Conservation (phyloP, 106 monocot species). For the Xerophyta viscosa region DNA sequence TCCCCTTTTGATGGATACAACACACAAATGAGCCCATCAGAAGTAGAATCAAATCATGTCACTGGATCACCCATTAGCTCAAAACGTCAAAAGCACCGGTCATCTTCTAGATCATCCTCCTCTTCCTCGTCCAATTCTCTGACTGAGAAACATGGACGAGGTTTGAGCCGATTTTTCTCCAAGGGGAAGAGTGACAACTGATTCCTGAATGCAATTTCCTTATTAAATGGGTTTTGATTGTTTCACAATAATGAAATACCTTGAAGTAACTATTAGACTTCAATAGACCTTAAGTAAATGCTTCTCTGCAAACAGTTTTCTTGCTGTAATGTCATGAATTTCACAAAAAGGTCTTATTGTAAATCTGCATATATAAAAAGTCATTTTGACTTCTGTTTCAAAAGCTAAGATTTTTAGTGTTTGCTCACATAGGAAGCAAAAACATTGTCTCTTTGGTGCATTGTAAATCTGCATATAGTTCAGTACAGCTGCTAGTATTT, state of each 20-base stretch:
- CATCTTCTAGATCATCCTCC: conserved; percentile 36
- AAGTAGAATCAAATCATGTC: conserved; percentile 26
- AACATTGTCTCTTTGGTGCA: no score
- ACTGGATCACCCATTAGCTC: conserved; percentile 36
- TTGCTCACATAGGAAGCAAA: no score
- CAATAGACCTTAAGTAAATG: not conserved
- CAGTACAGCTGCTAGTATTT: no score
- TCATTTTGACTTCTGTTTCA: not conserved
- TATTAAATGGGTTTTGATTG: not conserved
- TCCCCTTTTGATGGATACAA: conserved; percentile 40
- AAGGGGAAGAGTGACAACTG: conserved; percentile 45
- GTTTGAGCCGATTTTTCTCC: conserved; percentile 78
- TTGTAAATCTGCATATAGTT: no score
- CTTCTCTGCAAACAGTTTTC: no score
- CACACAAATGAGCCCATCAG: conserved; percentile 29
- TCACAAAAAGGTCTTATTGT: not conserved
- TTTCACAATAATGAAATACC: no score
- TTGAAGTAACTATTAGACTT: not conserved
- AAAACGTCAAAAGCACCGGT: conserved; percentile 38
- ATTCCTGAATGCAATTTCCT: not conserved
- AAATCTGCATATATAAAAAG: conserved; percentile 1
- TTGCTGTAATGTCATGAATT: no score
- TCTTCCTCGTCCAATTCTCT: conserved; percentile 20
- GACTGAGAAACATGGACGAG: conserved; percentile 56
- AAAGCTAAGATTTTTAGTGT: not conserved